Evolutionary conservation across 495 filamentous ascomycete species (phyloP).

Genomic region (Neurospora tetrasperma): DNA sequence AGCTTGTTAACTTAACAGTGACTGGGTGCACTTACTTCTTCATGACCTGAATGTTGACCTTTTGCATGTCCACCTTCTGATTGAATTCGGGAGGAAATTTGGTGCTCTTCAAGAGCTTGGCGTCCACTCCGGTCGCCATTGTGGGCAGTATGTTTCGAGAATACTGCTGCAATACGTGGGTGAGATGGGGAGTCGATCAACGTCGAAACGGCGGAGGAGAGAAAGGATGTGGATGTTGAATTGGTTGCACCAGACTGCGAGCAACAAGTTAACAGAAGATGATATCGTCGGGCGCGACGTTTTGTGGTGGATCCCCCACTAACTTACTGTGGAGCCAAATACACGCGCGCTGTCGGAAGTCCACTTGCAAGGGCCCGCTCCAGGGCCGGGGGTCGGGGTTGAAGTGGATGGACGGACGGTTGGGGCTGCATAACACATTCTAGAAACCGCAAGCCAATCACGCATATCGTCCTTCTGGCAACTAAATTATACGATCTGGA

Average conservation of each 20-base stretch:
- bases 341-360: background rate
- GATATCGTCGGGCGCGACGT: constrained; percentile 2
- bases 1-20: background rate
- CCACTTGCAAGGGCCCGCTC: background rate
- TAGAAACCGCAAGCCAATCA: background rate
- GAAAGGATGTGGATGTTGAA: background rate
- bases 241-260: background rate
- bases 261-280: background rate
- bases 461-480: background rate
- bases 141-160: background rate
- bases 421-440: background rate
- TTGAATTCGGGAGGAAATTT: constrained; percentile 93
- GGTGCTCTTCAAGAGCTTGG: constrained; percentile 76
- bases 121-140: constrained; percentile 72
- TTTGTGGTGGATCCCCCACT: constrained; percentile 5
- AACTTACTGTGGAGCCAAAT: constrained; percentile 1
- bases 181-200: background rate
- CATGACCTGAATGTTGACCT: constrained; percentile 94
- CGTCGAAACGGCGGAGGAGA: background rate
- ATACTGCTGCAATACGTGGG: background rate
- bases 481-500: too few relatives aligned
- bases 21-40: constrained; percentile 59
- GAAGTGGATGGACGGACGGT: background rate
- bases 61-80: constrained; percentile 92
- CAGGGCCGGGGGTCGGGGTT: background rate